Percentiles rank a stretch among this genome's conserved stretches.
Evolutionary conservation across 192 early-diverging fungal genomes (phyloP).

Genomic region (Backusella circina): DNA sequence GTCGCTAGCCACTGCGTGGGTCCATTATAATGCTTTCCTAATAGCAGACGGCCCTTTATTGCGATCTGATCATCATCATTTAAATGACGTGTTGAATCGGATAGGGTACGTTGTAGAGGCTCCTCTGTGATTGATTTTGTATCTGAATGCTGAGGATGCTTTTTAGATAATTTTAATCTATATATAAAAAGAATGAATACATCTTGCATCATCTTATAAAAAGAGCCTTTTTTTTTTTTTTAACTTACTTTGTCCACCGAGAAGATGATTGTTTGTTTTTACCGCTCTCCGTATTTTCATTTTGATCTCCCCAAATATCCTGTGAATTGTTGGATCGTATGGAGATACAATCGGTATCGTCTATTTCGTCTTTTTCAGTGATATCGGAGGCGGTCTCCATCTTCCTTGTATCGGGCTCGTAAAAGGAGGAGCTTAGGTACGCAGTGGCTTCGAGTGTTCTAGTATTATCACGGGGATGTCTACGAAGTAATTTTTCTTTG

Average conservation of each 20-base stretch:
- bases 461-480: conserved; percentile 21
- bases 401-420: background rate
- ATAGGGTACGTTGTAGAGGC: background rate
- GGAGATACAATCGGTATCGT: background rate
- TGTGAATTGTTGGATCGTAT: background rate
- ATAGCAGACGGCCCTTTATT: conserved; percentile 23
- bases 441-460: background rate
- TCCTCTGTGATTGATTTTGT: background rate
- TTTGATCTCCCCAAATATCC: background rate
- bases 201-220: background rate
- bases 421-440: background rate
- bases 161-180: background rate
- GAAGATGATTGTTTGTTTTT: background rate
- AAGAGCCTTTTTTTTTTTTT: no score
- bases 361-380: background rate
- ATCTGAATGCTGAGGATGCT: background rate
- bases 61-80: conserved; percentile 3
- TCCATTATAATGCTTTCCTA: conserved; percentile 33
- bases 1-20: background rate
- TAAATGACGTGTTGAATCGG: background rate
- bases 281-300: background rate
- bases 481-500: conserved; percentile 34
- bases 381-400: background rate
- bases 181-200: background rate
- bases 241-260: background rate